These are phyloP conservation scores for Huntiella abstrusa DNA, from an alignment of 2,329 filamentous ascomycete species.

Conservation along the genomic window DNA sequence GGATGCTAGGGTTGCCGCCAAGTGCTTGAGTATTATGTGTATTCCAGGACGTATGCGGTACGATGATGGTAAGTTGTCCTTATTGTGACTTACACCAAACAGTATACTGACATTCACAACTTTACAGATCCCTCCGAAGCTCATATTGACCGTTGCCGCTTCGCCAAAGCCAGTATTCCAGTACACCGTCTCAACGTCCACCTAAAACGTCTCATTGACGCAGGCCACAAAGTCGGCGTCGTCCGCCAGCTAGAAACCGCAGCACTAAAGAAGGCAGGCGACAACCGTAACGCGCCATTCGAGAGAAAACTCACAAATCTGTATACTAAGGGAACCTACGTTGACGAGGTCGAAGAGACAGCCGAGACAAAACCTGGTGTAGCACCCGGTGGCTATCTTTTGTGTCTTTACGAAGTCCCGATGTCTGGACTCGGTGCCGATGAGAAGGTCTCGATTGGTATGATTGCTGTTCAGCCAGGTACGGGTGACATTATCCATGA, in stretches of 20 bases:
- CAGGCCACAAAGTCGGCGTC: constrained; percentile 89
- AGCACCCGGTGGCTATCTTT: constrained; percentile 62
- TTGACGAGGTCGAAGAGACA: constrained; percentile 69
- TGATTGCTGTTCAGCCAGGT: constrained; percentile 84
- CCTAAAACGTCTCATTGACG: constrained; percentile 76
- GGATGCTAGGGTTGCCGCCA: constrained; percentile 74
- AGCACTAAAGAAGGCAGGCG: constrained; percentile 82
- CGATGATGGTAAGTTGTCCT: constrained; percentile 50
- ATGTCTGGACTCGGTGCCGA: constrained; percentile 62
- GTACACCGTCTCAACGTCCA: constrained; percentile 83
- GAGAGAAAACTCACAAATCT: constrained; percentile 84
- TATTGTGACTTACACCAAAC: neutral
- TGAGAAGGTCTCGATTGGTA: constrained; percentile 79
- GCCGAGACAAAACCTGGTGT: constrained; percentile 25
- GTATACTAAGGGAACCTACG: constrained; percentile 95
- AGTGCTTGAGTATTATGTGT: constrained; percentile 84
- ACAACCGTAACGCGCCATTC: constrained; percentile 86
- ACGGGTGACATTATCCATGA: constrained; percentile 95
- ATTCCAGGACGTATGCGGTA: constrained; percentile 91
- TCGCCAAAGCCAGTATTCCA: constrained; percentile 90
- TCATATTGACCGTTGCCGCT: constrained; percentile 53
- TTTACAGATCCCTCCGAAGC: constrained; percentile 61
- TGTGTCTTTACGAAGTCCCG: constrained; percentile 76
- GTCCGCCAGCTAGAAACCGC: constrained; percentile 91
- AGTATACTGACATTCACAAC: constrained; percentile 11